A percentile compares a stretch with the other conserved stretches of the same genome.
Evolutionary conservation across 495 filamentous ascomycete genomes (phyloP).

Genomic region (Amniculicola lignicola): DNA sequence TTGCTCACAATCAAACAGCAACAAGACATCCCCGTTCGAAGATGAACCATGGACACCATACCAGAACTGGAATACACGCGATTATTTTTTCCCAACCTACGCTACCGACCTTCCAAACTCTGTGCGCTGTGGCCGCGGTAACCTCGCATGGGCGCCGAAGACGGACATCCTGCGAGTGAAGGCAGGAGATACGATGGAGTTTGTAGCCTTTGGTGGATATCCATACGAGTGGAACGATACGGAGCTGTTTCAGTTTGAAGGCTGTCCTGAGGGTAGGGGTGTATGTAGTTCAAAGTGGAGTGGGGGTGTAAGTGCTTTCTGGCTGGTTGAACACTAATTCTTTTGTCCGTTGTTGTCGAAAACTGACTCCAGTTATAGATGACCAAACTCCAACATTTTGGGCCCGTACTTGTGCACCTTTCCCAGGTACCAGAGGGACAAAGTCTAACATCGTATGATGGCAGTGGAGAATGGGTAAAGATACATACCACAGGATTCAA

Average conservation of each 20-base stretch:
- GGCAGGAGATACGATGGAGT: slow-evolving; percentile 15
- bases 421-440: slow-evolving; percentile 9
- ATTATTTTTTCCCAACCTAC: slow-evolving; percentile 12
- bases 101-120: slow-evolving; percentile 9
- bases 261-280: slow-evolving; percentile 9
- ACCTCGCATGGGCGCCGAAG: slow-evolving; percentile 7
- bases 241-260: not conserved
- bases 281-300: not conserved
- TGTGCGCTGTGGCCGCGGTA: slow-evolving; percentile 21
- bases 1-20: not conserved
- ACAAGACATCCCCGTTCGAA: slow-evolving; percentile 13
- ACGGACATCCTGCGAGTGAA: slow-evolving; percentile 13
- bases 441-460: slow-evolving; percentile 8
- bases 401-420: slow-evolving; percentile 13
- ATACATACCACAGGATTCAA: slow-evolving; percentile 11
- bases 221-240: slow-evolving; percentile 2
- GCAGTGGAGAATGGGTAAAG: slow-evolving; percentile 19
- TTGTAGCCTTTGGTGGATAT: slow-evolving; percentile 5
- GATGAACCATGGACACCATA: too few relatives aligned
- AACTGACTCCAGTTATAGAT: not conserved
- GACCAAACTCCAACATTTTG: slow-evolving; percentile 2
- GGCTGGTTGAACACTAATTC: not conserved
- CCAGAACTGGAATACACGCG: not conserved
- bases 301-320: too few relatives aligned
- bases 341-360: too few relatives aligned